A percentile compares a stretch with the other conserved stretches of the same genome.
phyloP scores from a whole-genome alignment of 202 grass and related monocot genomes.

The Bolboschoenoplectus hybrid region DNA sequence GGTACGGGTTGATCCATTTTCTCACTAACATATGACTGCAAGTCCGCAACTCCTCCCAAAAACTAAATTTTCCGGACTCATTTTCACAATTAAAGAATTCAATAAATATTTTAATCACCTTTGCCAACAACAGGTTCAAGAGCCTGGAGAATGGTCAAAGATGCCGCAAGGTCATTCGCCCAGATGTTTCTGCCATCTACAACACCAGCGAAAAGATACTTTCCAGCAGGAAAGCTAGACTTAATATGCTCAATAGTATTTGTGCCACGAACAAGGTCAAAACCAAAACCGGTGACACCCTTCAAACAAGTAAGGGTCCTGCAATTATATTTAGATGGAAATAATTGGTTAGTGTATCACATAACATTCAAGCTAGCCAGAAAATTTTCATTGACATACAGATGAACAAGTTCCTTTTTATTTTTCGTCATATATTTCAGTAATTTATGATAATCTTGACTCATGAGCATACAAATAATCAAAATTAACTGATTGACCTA shows the following conservation, averaged over 20 bases:
- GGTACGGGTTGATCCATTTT: background rate
- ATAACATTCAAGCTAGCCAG: conserved; percentile 3
- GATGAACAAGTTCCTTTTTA: conserved; percentile 9
- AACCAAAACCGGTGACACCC: conserved; percentile 70
- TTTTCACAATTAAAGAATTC: conserved; percentile 20
- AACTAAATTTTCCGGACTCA: conserved; percentile 2
- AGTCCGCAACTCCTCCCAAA: background rate
- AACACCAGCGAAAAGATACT: conserved; percentile 94
- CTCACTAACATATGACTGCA: background rate
- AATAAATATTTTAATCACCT: conserved; percentile 49
- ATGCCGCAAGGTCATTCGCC: conserved; percentile 86
- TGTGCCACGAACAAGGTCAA: conserved; percentile 89
- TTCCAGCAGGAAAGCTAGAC: conserved; percentile 69
- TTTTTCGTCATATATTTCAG: background rate
- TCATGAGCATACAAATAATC: background rate
- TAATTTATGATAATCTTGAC: conserved; percentile 2
- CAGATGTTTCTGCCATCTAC: conserved; percentile 96
- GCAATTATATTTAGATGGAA: conserved; percentile 16
- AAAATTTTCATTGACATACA: conserved; percentile 10
- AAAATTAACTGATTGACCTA: background rate
- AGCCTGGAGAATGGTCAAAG: conserved; percentile 62
- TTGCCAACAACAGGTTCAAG: conserved; percentile 85
- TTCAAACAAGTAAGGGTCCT: conserved; percentile 83
- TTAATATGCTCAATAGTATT: conserved; percentile 83
- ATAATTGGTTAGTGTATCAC: background rate